These are phyloP conservation scores for Phytophthora pluvialis DNA, from an alignment of 352 stramenopile genomes.

Conservation along the genomic window DNA sequence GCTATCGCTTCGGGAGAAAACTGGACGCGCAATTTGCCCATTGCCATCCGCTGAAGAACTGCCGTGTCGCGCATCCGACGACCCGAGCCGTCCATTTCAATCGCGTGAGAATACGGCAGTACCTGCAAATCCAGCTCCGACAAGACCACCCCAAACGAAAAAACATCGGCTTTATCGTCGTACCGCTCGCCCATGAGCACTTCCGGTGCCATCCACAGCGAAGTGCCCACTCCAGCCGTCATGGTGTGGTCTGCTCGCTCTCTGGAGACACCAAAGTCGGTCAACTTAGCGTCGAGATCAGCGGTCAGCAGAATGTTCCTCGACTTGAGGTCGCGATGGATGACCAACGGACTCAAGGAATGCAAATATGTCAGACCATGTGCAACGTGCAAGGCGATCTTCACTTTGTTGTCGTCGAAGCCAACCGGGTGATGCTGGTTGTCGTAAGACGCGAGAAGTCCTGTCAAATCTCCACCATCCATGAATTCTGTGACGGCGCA, in stretches of 20 bases:
- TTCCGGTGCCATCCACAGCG: slow-evolving; percentile 43
- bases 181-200: slow-evolving; percentile 26
- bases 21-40: slow-evolving; percentile 28
- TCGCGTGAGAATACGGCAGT: slow-evolving; percentile 25
- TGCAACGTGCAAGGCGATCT: slow-evolving; percentile 56
- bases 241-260: slow-evolving; percentile 35
- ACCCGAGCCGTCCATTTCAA: slow-evolving; percentile 5
- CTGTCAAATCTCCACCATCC: slow-evolving; percentile 58
- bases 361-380: slow-evolving; percentile 62
- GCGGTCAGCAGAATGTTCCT: slow-evolving; percentile 38
- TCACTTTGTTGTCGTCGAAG: slow-evolving; percentile 50
- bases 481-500: slow-evolving; percentile 61
- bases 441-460: slow-evolving; percentile 47
- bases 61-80: slow-evolving; percentile 21
- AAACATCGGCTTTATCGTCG: slow-evolving; percentile 39
- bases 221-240: slow-evolving; percentile 32
- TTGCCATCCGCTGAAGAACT: slow-evolving; percentile 34
- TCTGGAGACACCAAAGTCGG: slow-evolving; percentile 42
- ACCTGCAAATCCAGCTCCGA: slow-evolving; percentile 34
- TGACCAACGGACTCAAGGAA: slow-evolving; percentile 52
- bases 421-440: slow-evolving; percentile 32
- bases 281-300: slow-evolving; percentile 36
- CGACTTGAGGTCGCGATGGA: slow-evolving; percentile 44
- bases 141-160: slow-evolving; percentile 39
- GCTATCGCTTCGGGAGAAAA: slow-evolving; percentile 27